Base-by-base conservation (phyloP, 306 rosid species). In the Betula pendula region DNA sequence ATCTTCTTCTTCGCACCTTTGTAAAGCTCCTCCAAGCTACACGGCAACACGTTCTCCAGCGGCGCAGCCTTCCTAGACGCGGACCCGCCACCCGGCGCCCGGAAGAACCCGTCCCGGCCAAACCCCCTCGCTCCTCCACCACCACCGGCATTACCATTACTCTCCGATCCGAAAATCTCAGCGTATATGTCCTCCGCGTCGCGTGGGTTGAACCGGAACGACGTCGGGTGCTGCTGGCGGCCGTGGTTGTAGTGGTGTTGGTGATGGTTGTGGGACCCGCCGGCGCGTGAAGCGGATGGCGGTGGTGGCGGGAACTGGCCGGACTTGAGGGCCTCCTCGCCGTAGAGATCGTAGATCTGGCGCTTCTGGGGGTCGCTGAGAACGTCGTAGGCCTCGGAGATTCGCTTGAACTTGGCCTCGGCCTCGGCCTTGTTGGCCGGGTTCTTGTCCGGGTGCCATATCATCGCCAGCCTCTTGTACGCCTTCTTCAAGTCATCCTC, bases 391-490 rank as follows among this genome's bases (percentile, higher is more conserved):
- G 98, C 98, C 67, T 96, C 98, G 10, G 97, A 96, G 72, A 96
- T 88, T 69, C 76, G 93, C 72, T 91, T 96, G 89, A 96, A 96
- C 75, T 91, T 92, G 72, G 90, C 85, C 70, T 96, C 97, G 0
- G 98, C 96, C 20, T 96, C 97, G 14, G 69, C 74, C 14, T 87
- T 87, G 44, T 88, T 84, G 1, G 51, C 81, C 0, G 91, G 97
- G 79, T 96, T 91, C 83, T 96, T 96, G 82, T 96, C 98, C 0
- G 99, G 99, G 75, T 92, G 99, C 98, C 97, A 92, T 25, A 89
- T 88, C 88, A 90, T 84, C 0, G 98, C 99, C 2, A 96, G 80
- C 59, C 96, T 80, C 88, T 84, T 91, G 81, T 96, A 96, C 0
- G 97, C 88, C 48, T 87, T 89, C 75, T 86, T 91, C 83, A 96